Evolutionary conservation across 352 stramenopile genomes (phyloP).

Genomic region (Pythium oligandrum): DNA sequence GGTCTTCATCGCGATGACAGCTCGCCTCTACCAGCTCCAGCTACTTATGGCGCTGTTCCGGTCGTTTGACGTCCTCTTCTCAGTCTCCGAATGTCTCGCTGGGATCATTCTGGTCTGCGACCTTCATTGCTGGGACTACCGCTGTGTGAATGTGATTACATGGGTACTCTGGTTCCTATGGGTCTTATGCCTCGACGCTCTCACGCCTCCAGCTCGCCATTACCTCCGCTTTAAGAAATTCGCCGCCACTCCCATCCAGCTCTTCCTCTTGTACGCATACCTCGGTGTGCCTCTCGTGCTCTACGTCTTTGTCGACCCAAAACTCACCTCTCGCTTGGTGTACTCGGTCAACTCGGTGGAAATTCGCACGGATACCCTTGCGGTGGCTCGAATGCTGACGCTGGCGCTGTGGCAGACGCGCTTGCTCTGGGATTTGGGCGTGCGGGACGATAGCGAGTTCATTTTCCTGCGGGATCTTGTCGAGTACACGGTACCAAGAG

Average conservation of each 20-base stretch:
- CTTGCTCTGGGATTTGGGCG: conserved; percentile 26
- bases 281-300: conserved; percentile 16
- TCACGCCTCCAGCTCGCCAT: conserved; percentile 26
- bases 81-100: conserved; percentile 15
- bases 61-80: conserved; percentile 25
- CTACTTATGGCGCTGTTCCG: conserved; percentile 15
- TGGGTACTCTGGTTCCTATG: conserved; percentile 53
- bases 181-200: conserved; percentile 35
- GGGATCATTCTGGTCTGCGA: conserved; percentile 21
- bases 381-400: conserved; percentile 21
- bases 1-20: conserved; percentile 11
- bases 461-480: conserved; percentile 22
- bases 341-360: conserved; percentile 3
- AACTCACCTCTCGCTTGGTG: conserved; percentile 7
- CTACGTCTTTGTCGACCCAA: conserved; percentile 16
- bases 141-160: conserved; percentile 26
- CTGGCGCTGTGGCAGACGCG: conserved; percentile 23
- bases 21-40: conserved; percentile 15
- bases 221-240: conserved; percentile 23
- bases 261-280: conserved; percentile 24
- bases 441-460: conserved; percentile 20
- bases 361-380: conserved; percentile 7
- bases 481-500: conserved; percentile 16
- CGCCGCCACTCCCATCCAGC: conserved; percentile 6
- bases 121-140: conserved; percentile 26